Conservation (phyloP, 1,139 yeast genomes). For the Taphrina confusa region DNA sequence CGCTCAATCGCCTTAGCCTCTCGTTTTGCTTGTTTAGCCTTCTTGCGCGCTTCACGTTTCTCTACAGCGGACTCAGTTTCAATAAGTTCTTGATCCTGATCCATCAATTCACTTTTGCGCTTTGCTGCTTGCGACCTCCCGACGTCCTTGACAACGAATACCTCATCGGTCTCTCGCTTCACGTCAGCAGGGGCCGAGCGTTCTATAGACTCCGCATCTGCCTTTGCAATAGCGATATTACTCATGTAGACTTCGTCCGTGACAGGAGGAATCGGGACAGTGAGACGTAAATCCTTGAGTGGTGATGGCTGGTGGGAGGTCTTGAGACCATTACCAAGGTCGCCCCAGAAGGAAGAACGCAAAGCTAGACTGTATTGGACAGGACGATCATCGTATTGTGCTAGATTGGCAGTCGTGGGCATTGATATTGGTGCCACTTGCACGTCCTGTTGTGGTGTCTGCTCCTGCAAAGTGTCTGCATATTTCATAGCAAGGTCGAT, state of each 20-base stretch:
- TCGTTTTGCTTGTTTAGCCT: conserved; percentile 9
- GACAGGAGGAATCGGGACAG: conserved; percentile 28
- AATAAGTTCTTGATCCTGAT: background rate
- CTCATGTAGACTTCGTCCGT: conserved; percentile 9
- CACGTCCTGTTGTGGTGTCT: background rate
- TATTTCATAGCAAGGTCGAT: conserved; percentile 31
- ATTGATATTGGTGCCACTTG: background rate
- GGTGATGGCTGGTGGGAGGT: background rate
- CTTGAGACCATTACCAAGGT: background rate
- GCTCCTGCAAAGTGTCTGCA: conserved; percentile 13
- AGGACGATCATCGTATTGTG: background rate
- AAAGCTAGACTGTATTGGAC: background rate
- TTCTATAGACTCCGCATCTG: background rate
- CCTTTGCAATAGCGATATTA: background rate
- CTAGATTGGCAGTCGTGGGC: background rate
- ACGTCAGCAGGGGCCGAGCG: background rate
- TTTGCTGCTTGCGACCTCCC: conserved; percentile 13
- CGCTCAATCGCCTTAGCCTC: background rate
- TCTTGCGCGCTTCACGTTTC: conserved; percentile 9
- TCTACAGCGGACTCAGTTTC: background rate
- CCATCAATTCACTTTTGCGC: conserved; percentile 27
- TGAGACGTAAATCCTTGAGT: background rate
- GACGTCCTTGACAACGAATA: conserved; percentile 24
- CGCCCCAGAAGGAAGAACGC: conserved; percentile 14
- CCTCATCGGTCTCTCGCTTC: conserved; percentile 7